A percentile compares a stretch with the other conserved stretches of the same genome.
Conservation (phyloP, 176 grass and related monocot genomes). For the Chrysopogon serrulatus region DNA sequence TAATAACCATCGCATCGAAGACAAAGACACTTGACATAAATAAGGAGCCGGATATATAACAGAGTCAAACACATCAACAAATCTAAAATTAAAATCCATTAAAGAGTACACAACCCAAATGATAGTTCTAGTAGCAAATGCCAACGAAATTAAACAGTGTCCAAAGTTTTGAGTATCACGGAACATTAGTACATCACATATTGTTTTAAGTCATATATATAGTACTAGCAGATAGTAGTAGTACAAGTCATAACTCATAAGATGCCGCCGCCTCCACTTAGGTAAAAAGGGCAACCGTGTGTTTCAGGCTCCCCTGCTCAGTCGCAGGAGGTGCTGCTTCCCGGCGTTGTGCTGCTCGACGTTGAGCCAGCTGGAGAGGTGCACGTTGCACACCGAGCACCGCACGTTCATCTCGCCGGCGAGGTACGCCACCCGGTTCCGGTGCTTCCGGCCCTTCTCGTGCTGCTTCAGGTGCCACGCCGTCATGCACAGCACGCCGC, state of each 20-base stretch:
- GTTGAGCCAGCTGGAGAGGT: constrained; percentile 24
- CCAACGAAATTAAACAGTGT: not conserved
- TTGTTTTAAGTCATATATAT: not conserved
- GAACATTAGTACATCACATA: not conserved
- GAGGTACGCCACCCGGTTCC: constrained; percentile 21
- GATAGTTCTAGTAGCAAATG: not conserved
- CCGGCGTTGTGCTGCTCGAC: constrained; percentile 35
- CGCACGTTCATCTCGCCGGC: constrained; percentile 32
- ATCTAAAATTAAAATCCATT: not conserved
- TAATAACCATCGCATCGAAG: not conserved
- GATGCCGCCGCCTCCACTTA: too few relatives aligned
- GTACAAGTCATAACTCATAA: not conserved
- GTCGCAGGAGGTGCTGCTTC: constrained; percentile 19
- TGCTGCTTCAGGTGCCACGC: constrained; percentile 29
- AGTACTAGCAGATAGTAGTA: not conserved
- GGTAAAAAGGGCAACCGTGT: not conserved
- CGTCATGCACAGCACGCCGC: constrained; percentile 36
- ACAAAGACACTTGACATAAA: not conserved
- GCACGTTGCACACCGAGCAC: constrained; percentile 38
- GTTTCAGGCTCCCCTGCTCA: constrained; percentile 18
- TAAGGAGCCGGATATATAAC: not conserved
- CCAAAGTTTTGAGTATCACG: not conserved
- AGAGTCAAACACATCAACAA: not conserved
- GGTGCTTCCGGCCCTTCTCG: constrained; percentile 39
- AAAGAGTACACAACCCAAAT: not conserved